Conservation (phyloP, 768 basidiomycete genomes). For the Strobilomyces echinocephalus region DNA sequence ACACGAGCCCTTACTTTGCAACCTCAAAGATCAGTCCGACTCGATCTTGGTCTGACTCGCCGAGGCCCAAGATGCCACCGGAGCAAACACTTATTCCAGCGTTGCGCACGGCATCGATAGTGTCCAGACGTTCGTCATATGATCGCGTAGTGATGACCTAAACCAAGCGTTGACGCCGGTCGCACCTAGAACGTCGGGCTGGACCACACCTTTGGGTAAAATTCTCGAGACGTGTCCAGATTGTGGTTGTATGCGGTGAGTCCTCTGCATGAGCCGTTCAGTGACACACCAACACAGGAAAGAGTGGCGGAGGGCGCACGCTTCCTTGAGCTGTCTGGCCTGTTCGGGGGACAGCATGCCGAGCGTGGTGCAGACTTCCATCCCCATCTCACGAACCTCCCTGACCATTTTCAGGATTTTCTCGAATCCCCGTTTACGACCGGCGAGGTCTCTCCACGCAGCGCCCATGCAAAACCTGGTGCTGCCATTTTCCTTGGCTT, state of each 20-base stretch:
- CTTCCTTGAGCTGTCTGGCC: conserved; percentile 86
- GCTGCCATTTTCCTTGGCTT: conserved; percentile 94
- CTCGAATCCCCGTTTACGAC: conserved; percentile 91
- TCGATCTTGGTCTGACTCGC: conserved; percentile 85
- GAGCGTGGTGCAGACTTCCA: conserved; percentile 99
- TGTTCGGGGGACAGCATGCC: conserved; percentile 96
- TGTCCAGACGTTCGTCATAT: conserved; percentile 89
- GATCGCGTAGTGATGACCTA: conserved; percentile 94
- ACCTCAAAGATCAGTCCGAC: conserved; percentile 94
- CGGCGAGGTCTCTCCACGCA: conserved; percentile 93
- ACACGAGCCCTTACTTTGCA: conserved; percentile 57
- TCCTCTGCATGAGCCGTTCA: conserved; percentile 45
- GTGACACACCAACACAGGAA: background rate
- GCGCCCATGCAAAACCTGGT: conserved; percentile 99
- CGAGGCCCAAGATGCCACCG: conserved; percentile 92
- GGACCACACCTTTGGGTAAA: conserved; percentile 77
- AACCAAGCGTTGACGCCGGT: conserved; percentile 3
- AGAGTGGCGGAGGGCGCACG: conserved; percentile 46
- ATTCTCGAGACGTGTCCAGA: conserved; percentile 95
- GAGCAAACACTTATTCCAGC: conserved; percentile 98
- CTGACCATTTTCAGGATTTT: conserved; percentile 89
- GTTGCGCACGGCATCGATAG: conserved; percentile 84
- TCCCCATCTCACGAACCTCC: conserved; percentile 88
- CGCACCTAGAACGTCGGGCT: background rate
- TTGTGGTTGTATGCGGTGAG: conserved; percentile 99